Evolutionary conservation across 306 rosid genomes (phyloP).

Genomic region (Prunus mongolica): DNA sequence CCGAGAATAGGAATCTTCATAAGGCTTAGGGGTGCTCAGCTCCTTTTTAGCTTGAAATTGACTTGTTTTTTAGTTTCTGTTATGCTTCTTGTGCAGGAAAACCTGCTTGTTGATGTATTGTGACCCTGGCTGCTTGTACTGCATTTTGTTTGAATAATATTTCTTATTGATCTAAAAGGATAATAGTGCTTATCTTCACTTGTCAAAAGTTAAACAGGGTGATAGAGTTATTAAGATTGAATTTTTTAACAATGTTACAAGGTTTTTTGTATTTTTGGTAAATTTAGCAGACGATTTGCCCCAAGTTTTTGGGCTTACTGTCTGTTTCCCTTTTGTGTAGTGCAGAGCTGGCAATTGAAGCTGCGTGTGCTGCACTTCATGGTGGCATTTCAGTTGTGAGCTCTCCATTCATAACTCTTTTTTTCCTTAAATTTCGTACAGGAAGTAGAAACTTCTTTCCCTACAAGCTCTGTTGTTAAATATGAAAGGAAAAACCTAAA

Average conservation of each 20-base stretch:
- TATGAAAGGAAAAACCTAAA: not conserved
- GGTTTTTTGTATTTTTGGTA: not conserved
- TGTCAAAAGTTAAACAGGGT: not conserved
- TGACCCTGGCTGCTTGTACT: not conserved
- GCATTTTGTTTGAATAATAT: not conserved
- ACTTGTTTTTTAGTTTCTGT: not conserved
- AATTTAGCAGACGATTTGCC: not conserved
- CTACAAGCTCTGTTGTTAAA: not conserved
- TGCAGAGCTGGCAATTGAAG: slow-evolving; percentile 76
- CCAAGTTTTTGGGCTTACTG: slow-evolving; percentile 10
- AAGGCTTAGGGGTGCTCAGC: not conserved
- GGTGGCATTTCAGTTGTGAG: slow-evolving; percentile 90
- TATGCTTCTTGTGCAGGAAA: not conserved
- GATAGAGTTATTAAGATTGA: not conserved
- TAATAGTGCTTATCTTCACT: not conserved
- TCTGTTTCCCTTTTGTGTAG: slow-evolving; percentile 33
- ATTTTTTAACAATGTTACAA: not conserved
- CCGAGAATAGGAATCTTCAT: not conserved
- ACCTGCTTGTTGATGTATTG: not conserved
- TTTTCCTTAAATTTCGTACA: not conserved
- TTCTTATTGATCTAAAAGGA: not conserved
- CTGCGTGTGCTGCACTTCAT: slow-evolving; percentile 80
- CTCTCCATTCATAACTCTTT: not conserved
- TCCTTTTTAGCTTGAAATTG: not conserved
- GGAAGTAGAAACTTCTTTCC: not conserved